Evolutionary conservation across 768 basidiomycete genomes (phyloP).

Genomic region (Sporobolomyces pararoseus): DNA sequence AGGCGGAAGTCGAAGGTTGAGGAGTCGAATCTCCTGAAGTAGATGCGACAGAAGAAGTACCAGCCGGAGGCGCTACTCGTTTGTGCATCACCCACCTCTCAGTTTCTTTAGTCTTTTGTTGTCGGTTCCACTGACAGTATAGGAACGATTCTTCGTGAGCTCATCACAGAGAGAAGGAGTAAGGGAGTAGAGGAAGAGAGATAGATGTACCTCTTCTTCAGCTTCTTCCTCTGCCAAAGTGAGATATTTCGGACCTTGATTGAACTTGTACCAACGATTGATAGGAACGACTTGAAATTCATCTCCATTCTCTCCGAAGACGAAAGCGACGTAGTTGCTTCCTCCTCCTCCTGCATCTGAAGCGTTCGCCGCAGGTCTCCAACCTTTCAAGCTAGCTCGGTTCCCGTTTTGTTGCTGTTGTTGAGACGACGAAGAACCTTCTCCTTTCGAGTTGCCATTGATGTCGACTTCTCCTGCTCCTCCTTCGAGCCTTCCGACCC

Average conservation of each 20-base stretch:
- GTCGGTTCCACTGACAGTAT: constrained; percentile 54
- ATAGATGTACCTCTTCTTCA: constrained; percentile 60
- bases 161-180: constrained; percentile 16
- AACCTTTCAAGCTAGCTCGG: constrained; percentile 63
- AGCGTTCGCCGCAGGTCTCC: constrained; percentile 53
- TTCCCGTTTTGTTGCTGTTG: constrained; percentile 48
- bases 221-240: constrained; percentile 63
- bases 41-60: background rate
- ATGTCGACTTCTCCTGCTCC: constrained; percentile 48
- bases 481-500: constrained; percentile 80
- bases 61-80: constrained; percentile 24
- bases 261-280: constrained; percentile 88
- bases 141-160: too few relatives aligned
- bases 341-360: constrained; percentile 35
- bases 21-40: too few relatives aligned
- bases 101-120: constrained; percentile 62
- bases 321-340: constrained; percentile 40
- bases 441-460: background rate
- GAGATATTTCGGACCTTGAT: constrained; percentile 73
- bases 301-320: constrained; percentile 53
- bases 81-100: constrained; percentile 66
- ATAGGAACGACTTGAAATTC: constrained; percentile 83
- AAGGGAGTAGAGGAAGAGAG: constrained; percentile 17
- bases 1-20: constrained; percentile 5
- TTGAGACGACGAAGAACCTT: background rate